phyloP scores from a whole-genome alignment of 1,284 basidiomycete genomes.

The Hymenochaete sp. region DNA sequence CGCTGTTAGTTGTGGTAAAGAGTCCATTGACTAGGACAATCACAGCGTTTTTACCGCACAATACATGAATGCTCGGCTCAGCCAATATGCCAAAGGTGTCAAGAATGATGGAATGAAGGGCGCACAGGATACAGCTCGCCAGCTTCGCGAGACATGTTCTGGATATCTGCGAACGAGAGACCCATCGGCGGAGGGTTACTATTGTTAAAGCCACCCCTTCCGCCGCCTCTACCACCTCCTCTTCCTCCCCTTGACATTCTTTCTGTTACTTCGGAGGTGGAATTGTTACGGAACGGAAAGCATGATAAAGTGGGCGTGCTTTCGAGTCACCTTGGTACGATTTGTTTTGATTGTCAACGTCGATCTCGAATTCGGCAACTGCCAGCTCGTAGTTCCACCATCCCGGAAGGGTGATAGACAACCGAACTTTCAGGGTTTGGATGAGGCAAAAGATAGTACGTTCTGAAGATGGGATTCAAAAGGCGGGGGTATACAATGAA shows the following conservation, averaged over 20 bases:
- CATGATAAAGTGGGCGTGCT: too few relatives aligned
- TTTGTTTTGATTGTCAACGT: too few relatives aligned
- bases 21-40: slow-evolving; percentile 40
- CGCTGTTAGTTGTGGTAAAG: slow-evolving; percentile 55
- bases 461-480: too few relatives aligned
- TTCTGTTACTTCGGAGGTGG: background rate
- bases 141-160: slow-evolving; percentile 62
- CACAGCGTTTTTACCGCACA: background rate
- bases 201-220: slow-evolving; percentile 27
- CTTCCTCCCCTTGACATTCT: slow-evolving; percentile 45
- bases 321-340: too few relatives aligned
- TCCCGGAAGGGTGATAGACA: too few relatives aligned
- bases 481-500: too few relatives aligned
- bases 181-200: slow-evolving; percentile 61
- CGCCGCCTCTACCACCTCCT: slow-evolving; percentile 44
- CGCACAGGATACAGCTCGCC: slow-evolving; percentile 72
- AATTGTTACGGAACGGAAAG: too few relatives aligned
- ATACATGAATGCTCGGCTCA: background rate
- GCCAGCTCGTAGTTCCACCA: too few relatives aligned
- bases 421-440: too few relatives aligned
- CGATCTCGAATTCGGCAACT: too few relatives aligned
- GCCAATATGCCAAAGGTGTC: background rate
- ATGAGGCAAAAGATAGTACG: too few relatives aligned
- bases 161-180: slow-evolving; percentile 68
- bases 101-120: slow-evolving; percentile 15